phyloP scores from a whole-genome alignment of 108 stramenopile species.

The Nitzschia putrida region DNA sequence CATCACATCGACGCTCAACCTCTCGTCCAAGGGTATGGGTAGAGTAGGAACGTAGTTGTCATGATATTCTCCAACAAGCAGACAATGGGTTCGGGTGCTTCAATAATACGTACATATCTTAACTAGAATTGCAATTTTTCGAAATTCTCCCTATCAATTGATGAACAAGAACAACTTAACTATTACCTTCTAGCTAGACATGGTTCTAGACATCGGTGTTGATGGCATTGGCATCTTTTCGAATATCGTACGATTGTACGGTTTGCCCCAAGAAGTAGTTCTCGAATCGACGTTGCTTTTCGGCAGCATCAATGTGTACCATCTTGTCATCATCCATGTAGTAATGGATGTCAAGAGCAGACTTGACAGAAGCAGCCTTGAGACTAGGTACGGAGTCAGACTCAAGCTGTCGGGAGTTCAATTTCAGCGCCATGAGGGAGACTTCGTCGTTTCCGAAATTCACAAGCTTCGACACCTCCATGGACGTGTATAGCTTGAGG shows the following conservation, averaged over 20 bases:
- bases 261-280: constrained; percentile 84
- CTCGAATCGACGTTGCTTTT: constrained; percentile 83
- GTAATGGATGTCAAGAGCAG: constrained; percentile 85
- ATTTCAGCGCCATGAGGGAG: constrained; percentile 66
- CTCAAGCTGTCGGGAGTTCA: constrained; percentile 76
- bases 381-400: constrained; percentile 22
- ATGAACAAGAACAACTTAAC: too few species aligned
- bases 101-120: too few species aligned
- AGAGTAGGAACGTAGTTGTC: not conserved
- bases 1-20: not conserved
- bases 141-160: too few species aligned
- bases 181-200: too few species aligned
- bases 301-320: constrained; percentile 84
- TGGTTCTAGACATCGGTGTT: constrained; percentile 15
- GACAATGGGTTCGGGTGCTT: too few species aligned
- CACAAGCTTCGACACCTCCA: constrained; percentile 86
- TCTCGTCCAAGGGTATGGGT: not conserved
- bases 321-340: constrained; percentile 52
- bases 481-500: constrained; percentile 94
- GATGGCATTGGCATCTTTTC: constrained; percentile 59
- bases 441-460: constrained; percentile 78
- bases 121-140: too few species aligned
- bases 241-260: constrained; percentile 68
- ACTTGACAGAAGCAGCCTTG: constrained; percentile 39
- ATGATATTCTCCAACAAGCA: too few species aligned